phyloP scores from a whole-genome alignment of 208 protist genomes.

The Naegleria gruberi region DNA sequence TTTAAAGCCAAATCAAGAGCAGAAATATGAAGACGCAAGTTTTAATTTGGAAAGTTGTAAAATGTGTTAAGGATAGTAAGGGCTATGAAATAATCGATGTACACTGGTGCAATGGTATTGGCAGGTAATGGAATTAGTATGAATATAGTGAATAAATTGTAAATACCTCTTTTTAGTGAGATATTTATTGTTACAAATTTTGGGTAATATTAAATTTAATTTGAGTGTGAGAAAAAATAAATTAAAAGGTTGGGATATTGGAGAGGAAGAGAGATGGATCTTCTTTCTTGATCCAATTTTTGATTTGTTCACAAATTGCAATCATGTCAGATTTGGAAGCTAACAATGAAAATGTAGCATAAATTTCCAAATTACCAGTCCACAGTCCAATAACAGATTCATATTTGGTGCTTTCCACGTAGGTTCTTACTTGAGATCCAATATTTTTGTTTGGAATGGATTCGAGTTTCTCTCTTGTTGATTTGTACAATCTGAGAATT shows the following conservation, averaged over 20 bases:
- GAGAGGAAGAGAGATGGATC: neutral
- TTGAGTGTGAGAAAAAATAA: too few relatives aligned
- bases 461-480: neutral
- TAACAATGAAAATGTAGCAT: neutral
- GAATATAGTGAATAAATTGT: too few relatives aligned
- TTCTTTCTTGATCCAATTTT: neutral
- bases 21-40: too few relatives aligned
- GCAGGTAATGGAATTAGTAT: too few relatives aligned
- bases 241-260: neutral
- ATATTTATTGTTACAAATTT: too few relatives aligned
- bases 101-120: too few relatives aligned
- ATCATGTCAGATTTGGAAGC: neutral
- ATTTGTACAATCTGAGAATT: neutral
- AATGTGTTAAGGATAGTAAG: too few relatives aligned
- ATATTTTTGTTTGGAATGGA: neutral
- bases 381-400: neutral
- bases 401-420: neutral
- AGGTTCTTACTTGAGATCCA: neutral
- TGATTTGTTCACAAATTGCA: neutral
- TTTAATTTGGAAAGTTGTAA: too few relatives aligned
- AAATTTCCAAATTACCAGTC: neutral
- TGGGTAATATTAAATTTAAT: too few relatives aligned
- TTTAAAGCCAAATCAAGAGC: too few relatives aligned
- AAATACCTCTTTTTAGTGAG: too few relatives aligned
- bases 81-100: too few relatives aligned